Base-by-base conservation (phyloP, 768 basidiomycete species). In the Tephrocybe sp. region DNA sequence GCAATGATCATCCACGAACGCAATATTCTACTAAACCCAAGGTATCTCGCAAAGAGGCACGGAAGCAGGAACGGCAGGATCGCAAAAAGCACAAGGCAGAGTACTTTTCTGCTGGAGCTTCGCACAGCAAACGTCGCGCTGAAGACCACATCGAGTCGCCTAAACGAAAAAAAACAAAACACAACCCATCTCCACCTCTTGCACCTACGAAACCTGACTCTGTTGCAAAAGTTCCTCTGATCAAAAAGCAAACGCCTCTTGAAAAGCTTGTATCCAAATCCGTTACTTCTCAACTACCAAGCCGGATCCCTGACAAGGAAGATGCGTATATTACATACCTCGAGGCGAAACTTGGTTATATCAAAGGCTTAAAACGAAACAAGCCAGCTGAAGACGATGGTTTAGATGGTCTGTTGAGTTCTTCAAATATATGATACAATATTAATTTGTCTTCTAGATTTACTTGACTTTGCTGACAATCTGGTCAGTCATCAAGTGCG, bases 241-340 rank as follows among this genome's bases (percentile, higher is more conserved):
- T 38, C 6, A 47, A 53, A 10, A 55, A 58, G 17, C 61, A 60
- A 51, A 71, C 67, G 1, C 63, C 72, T 1, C 60, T 73, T 10
- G 70, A 72, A 43, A 74, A 65, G 52, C 64, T 71, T 17, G 62
- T 51, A 0, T 56, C 51, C 4, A 60, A 59, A 0, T 47, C 56
- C 38, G 49, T 46, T 45, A 14, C 39, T 13, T 20, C 45, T 22
- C 56, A 34, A 14, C 45, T 22, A 57, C 54, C 39, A 16, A 30
- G 52, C 38, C 71, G 63, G 30, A 68, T 70, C 50, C 80, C 90
- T 53, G 68, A 74, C 26, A 78, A 87, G 31, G 95, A 98, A 59
- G 93, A 95, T 60, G 77, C 78, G 0, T 92, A 95, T 62, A 97
- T 98, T 39, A 77, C 83, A 0, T 85, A 88, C 68, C 70, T 97